These are phyloP conservation scores for Phaeoacremonium minimum DNA, from an alignment of 2,329 filamentous ascomycete species.

Conservation along the genomic window DNA sequence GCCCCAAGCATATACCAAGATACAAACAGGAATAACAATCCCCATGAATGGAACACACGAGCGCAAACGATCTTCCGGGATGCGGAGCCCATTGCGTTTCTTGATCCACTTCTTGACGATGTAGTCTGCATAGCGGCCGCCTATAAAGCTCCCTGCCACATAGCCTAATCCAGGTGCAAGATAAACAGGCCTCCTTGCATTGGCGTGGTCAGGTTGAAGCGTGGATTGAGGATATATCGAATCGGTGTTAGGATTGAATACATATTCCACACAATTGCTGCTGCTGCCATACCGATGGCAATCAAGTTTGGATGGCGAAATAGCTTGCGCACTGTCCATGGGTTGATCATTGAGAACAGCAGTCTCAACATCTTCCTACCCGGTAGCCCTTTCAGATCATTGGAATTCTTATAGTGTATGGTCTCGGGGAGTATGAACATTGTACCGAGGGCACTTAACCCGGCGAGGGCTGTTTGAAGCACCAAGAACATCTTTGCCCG, in stretches of 20 bases:
- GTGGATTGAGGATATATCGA: slow-evolving; percentile 66
- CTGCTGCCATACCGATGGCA: slow-evolving; percentile 51
- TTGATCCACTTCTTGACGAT: slow-evolving; percentile 57
- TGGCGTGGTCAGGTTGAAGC: slow-evolving; percentile 59
- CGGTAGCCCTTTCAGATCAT: slow-evolving; percentile 11
- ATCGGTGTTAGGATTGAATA: slow-evolving; percentile 65
- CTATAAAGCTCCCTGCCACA: slow-evolving; percentile 60
- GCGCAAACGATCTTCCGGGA: slow-evolving; percentile 67
- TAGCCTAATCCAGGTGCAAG: slow-evolving; percentile 66
- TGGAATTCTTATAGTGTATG: slow-evolving; percentile 35
- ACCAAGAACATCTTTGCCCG: too few species aligned
- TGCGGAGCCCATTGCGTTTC: slow-evolving; percentile 43
- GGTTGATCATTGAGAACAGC: slow-evolving; percentile 3
- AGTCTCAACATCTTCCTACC: slow-evolving; percentile 2
- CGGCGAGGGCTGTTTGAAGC: slow-evolving; percentile 67
- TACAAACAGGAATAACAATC: slow-evolving; percentile 54
- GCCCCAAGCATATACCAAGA: slow-evolving; percentile 65
- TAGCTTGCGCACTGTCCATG: slow-evolving; percentile 1
- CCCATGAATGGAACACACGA: slow-evolving; percentile 56
- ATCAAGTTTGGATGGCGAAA: slow-evolving; percentile 32
- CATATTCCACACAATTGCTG: slow-evolving; percentile 65
- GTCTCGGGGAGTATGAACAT: slow-evolving; percentile 70
- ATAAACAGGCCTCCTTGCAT: slow-evolving; percentile 67
- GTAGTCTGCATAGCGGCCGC: slow-evolving; percentile 62
- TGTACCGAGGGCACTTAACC: slow-evolving; percentile 52